Evolutionary conservation across 441 rosid genomes (phyloP).

Genomic region (Gossypium davidsonii): DNA sequence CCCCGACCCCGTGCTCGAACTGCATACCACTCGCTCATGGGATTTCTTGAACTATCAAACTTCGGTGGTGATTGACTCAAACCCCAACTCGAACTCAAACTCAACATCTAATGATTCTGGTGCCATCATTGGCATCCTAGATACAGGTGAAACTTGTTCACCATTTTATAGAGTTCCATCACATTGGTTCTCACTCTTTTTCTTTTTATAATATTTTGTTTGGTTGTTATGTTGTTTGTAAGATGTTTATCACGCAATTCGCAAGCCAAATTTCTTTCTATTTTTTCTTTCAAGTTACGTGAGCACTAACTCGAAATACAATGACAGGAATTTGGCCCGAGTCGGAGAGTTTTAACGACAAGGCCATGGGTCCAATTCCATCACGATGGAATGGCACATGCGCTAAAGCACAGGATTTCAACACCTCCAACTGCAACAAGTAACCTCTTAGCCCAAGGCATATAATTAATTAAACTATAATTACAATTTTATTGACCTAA

Average conservation of each 20-base stretch:
- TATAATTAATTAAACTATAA: neutral
- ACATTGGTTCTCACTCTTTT: neutral
- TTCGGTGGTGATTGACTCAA: conserved; percentile 28
- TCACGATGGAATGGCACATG: conserved; percentile 53
- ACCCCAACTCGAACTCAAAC: conserved; percentile 24
- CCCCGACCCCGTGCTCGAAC: conserved; percentile 50
- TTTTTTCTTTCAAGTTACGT: neutral
- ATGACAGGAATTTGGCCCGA: conserved; percentile 56
- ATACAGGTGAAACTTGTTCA: conserved; percentile 35
- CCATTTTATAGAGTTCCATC: neutral
- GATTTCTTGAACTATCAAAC: conserved; percentile 67
- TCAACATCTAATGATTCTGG: conserved; percentile 27
- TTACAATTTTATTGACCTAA: neutral
- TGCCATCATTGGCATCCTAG: conserved; percentile 47
- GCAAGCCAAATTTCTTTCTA: neutral
- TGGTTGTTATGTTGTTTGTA: neutral
- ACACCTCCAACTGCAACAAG: conserved; percentile 50
- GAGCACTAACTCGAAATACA: neutral
- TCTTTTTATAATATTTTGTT: neutral
- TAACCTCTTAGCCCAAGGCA: conserved; percentile 1
- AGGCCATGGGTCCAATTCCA: conserved; percentile 47
- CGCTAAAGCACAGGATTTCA: conserved; percentile 32
- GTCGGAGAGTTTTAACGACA: conserved; percentile 51
- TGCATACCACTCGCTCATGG: conserved; percentile 91
- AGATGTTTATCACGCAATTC: neutral